These are phyloP conservation scores for Pilobolus umbonatus DNA, from an alignment of 192 early-diverging fungal genomes.

Conservation along the genomic window DNA sequence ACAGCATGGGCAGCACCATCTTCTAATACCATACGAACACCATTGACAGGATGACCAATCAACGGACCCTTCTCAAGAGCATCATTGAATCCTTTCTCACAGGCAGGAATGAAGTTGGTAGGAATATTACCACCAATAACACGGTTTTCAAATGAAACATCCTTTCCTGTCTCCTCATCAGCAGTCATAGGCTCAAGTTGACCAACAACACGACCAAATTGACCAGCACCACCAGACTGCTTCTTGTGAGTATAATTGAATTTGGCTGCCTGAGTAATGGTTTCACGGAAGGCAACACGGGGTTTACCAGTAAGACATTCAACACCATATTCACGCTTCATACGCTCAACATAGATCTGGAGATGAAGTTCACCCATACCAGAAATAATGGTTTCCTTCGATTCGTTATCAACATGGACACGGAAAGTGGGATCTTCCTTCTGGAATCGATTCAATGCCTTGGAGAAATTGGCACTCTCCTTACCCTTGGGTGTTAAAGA, in stretches of 20 bases:
- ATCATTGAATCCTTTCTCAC: conserved; percentile 95
- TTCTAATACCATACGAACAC: conserved; percentile 81
- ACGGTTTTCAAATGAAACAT: conserved; percentile 72
- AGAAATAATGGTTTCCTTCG: conserved; percentile 84
- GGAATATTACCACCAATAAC: conserved; percentile 96
- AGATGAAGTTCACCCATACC: conserved; percentile 89
- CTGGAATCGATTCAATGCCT: conserved; percentile 76
- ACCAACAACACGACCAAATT: conserved; percentile 88
- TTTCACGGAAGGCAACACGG: conserved; percentile 96
- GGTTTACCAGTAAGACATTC: conserved; percentile 97
- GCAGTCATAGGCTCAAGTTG: conserved; percentile 82
- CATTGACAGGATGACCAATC: conserved; percentile 87
- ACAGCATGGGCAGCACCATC: conserved; percentile 92
- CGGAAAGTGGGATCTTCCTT: conserved; percentile 84
- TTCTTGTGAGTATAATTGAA: conserved; percentile 99
- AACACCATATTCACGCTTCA: conserved; percentile 95
- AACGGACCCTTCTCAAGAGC: conserved; percentile 84
- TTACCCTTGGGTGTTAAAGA: conserved; percentile 90
- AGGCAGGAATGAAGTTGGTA: conserved; percentile 85
- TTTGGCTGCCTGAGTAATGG: conserved; percentile 63
- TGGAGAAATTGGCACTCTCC: conserved; percentile 66
- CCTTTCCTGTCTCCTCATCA: conserved; percentile 56
- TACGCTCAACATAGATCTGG: conserved; percentile 95
- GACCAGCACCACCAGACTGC: conserved; percentile 94
- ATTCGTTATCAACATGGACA: conserved; percentile 72